phyloP scores from a whole-genome alignment of 257 asterid genomes.

The Apocynum venetum region DNA sequence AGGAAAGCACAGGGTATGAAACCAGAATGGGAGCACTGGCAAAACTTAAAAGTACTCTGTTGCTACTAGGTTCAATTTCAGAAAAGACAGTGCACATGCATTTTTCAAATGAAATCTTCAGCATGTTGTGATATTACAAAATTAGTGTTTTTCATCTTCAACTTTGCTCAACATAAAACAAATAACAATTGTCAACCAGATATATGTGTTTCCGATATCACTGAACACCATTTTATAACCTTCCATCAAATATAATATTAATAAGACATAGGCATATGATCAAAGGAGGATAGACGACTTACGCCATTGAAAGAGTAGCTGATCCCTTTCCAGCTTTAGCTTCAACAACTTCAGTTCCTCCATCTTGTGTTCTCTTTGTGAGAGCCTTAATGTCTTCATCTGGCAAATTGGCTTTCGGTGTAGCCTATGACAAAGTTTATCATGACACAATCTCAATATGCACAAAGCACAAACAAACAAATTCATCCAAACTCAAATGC shows the following conservation, averaged over 20 bases:
- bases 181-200: neutral
- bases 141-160: neutral
- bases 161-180: neutral
- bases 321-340: slow-evolving; percentile 99
- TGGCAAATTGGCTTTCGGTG: slow-evolving; percentile 71
- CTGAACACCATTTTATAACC: neutral
- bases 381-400: slow-evolving; percentile 69
- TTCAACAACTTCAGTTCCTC: slow-evolving; percentile 96
- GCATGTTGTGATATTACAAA: neutral
- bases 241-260: neutral
- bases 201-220: neutral
- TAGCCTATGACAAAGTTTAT: slow-evolving; percentile 40
- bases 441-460: neutral
- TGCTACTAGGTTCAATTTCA: neutral
- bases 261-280: neutral
- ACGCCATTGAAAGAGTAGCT: slow-evolving; percentile 99
- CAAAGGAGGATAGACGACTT: slow-evolving; percentile 20
- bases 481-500: neutral
- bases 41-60: neutral
- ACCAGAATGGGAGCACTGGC: neutral
- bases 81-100: neutral
- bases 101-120: neutral
- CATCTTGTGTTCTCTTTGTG: slow-evolving; percentile 92
- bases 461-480: neutral
- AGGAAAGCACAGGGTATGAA: neutral